A percentile compares a stretch with the other conserved stretches of the same genome.
Conservation (phyloP, 306 rosid genomes). For the Carpinus viminea region DNA sequence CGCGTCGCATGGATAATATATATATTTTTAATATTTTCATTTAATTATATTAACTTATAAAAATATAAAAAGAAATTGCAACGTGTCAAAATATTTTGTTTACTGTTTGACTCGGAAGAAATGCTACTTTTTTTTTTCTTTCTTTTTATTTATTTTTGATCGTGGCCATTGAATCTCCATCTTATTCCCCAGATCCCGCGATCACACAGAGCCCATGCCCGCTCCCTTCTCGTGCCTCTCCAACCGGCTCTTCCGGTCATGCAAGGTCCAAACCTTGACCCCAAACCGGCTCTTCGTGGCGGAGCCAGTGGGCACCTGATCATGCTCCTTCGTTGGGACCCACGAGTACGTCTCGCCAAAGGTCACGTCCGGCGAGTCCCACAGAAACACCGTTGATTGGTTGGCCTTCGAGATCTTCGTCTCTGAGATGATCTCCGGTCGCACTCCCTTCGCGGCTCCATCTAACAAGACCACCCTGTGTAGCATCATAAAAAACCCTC, state of each 20-base stretch:
- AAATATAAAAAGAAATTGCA: neutral
- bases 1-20: too few relatives aligned
- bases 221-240: conserved; percentile 61
- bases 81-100: neutral
- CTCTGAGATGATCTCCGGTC: conserved; percentile 84
- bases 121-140: neutral
- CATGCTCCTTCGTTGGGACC: conserved; percentile 89
- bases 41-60: too few relatives aligned
- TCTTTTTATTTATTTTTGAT: neutral
- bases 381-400: conserved; percentile 99
- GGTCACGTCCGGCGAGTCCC: conserved; percentile 90
- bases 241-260: conserved; percentile 66
- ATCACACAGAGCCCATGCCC: conserved; percentile 6
- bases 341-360: conserved; percentile 96
- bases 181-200: conserved; percentile 33
- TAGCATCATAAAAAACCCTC: conserved; percentile 60
- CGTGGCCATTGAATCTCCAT: conserved; percentile 82
- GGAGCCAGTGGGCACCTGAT: conserved; percentile 82
- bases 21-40: too few relatives aligned
- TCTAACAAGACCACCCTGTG: conserved; percentile 69
- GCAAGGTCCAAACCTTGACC: conserved; percentile 57
- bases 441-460: conserved; percentile 80
- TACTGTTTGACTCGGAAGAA: conserved; percentile 14
- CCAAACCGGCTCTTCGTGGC: conserved; percentile 86
- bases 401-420: conserved; percentile 91